Conservation (phyloP, 352 stramenopile genomes). For the Phytophthora macrochlamydospora region DNA sequence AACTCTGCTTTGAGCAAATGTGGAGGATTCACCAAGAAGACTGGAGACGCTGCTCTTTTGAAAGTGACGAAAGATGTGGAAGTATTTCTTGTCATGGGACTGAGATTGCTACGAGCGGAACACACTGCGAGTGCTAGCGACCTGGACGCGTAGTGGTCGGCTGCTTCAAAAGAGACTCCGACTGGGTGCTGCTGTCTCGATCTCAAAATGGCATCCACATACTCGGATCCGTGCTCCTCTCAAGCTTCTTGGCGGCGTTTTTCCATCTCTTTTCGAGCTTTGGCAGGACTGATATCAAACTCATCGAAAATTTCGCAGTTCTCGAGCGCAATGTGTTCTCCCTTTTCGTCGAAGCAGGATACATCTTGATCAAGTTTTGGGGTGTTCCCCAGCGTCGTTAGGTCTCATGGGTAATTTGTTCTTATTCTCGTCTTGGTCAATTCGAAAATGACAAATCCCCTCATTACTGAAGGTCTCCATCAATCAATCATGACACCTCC, state of each 20-base stretch:
- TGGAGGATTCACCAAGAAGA: not conserved
- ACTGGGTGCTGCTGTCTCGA: too few relatives aligned
- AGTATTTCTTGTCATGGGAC: conserved; percentile 19
- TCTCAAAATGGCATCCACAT: too few relatives aligned
- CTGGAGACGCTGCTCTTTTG: not conserved
- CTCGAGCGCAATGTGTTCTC: not conserved
- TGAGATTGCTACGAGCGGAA: conserved; percentile 14
- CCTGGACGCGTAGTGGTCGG: not conserved
- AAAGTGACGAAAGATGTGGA: conserved; percentile 11
- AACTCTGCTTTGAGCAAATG: not conserved
- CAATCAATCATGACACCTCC: too few relatives aligned
- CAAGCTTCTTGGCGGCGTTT: not conserved
- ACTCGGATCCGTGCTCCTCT: not conserved
- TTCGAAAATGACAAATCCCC: not conserved
- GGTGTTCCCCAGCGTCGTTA: not conserved
- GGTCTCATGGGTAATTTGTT: not conserved
- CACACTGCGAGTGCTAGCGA: not conserved
- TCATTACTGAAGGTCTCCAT: not conserved
- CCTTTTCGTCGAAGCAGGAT: not conserved
- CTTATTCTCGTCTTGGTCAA: not conserved
- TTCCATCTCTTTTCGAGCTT: not conserved
- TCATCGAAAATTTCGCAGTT: conserved; percentile 6
- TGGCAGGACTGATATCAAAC: conserved; percentile 16
- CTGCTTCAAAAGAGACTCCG: not conserved
- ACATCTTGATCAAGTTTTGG: not conserved